A percentile compares a stretch with the other conserved stretches of the same genome.
These are phyloP conservation scores for Myxozyma mucilagina DNA, from an alignment of 805 yeast genomes.

Conservation along the genomic window DNA sequence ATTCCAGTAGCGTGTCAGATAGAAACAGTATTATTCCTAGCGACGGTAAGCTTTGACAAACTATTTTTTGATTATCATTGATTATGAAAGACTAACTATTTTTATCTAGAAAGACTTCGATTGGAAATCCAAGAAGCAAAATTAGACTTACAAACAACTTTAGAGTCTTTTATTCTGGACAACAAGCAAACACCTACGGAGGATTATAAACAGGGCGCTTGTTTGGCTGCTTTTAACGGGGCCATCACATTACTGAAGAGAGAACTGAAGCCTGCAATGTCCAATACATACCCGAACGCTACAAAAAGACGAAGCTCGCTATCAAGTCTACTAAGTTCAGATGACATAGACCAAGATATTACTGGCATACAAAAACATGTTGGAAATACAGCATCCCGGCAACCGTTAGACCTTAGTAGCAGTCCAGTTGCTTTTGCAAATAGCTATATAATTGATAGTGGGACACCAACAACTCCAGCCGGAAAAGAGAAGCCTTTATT, in stretches of 20 bases:
- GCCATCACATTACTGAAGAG: too few relatives aligned
- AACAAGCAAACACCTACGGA: too few relatives aligned
- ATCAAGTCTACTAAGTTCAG: background rate
- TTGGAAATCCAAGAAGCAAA: conserved; percentile 2
- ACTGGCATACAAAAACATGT: background rate
- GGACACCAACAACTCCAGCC: background rate
- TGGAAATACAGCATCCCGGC: background rate
- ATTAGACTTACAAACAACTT: background rate
- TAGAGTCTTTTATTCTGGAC: background rate
- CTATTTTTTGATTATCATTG: background rate
- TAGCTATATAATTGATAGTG: background rate
- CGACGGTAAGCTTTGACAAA: background rate
- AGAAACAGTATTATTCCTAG: background rate
- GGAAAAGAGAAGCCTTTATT: background rate
- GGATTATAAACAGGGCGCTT: too few relatives aligned
- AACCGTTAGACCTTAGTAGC: background rate
- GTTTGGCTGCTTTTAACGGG: too few relatives aligned
- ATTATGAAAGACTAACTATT: background rate
- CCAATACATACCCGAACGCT: background rate
- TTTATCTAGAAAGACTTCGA: background rate
- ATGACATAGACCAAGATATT: background rate
- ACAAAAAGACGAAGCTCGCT: background rate
- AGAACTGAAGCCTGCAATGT: too few relatives aligned
- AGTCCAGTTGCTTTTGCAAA: background rate
- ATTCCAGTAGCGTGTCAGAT: background rate